Evolutionary conservation across 192 early-diverging fungal genomes (phyloP).

Genomic region (Neocallimastix lanati): DNA sequence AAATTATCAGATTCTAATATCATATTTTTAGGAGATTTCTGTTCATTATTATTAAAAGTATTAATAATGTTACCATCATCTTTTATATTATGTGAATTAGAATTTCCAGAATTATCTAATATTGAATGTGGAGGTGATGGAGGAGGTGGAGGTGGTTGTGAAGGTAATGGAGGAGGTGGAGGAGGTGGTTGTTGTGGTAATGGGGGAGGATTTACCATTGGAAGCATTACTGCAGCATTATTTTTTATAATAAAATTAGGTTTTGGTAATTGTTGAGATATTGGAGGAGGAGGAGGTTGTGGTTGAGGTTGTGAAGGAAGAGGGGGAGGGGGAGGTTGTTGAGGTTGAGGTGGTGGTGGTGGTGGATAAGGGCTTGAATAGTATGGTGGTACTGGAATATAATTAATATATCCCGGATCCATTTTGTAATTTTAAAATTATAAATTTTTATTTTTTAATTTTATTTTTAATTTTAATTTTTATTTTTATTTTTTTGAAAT

Average conservation of each 20-base stretch:
- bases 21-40: not conserved
- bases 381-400: not conserved
- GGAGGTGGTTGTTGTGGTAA: not conserved
- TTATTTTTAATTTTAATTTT: no score
- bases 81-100: no score
- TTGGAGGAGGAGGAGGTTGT: not conserved
- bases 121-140: not conserved
- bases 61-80: no score
- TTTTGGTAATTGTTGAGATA: not conserved
- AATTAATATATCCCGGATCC: not conserved
- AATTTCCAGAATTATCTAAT: not conserved
- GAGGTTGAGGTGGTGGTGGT: not conserved
- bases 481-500: no score
- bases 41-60: not conserved
- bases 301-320: no score
- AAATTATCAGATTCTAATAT: not conserved
- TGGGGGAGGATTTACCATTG: not conserved
- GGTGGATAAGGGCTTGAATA: not conserved
- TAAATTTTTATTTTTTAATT: no score
- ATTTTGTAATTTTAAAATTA: no score
- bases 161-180: not conserved
- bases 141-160: not conserved
- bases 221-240: not conserved
- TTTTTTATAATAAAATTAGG: not conserved
- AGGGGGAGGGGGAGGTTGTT: no score